phyloP scores from a whole-genome alignment of 2,329 filamentous ascomycete species.

The Phyllachora maydis region DNA sequence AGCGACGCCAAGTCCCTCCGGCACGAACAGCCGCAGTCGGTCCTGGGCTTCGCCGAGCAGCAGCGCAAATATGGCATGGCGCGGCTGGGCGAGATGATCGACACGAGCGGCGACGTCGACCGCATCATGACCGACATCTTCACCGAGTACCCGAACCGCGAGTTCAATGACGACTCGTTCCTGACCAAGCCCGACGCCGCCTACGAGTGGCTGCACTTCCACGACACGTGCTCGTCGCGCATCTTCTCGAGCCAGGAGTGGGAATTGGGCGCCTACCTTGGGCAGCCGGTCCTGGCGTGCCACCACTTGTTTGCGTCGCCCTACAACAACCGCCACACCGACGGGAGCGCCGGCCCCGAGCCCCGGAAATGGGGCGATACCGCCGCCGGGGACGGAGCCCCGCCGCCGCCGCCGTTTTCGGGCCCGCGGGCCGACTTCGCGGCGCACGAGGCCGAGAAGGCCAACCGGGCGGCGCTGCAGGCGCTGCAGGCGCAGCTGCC shows the following conservation, averaged over 20 bases:
- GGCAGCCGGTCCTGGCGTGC: conserved; percentile 71
- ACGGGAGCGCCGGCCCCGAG: conserved; percentile 18
- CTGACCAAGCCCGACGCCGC: conserved; percentile 72
- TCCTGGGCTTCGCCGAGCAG: conserved; percentile 52
- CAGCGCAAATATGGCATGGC: conserved; percentile 54
- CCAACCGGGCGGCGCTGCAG: conserved; percentile 54
- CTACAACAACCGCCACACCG: conserved; percentile 27
- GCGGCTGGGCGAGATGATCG: conserved; percentile 53
- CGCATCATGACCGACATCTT: conserved; percentile 72
- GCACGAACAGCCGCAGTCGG: conserved; percentile 32
- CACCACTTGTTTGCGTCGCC: conserved; percentile 77
- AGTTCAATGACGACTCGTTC: conserved; percentile 83
- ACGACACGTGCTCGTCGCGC: conserved; percentile 61
- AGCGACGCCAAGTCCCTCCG: conserved; percentile 14
- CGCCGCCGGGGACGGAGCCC: conserved; percentile 26
- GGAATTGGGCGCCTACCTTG: conserved; percentile 77
- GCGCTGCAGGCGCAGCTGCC: conserved; percentile 53
- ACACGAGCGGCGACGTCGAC: conserved; percentile 60
- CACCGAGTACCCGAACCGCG: conserved; percentile 62
- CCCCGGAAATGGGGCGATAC: conserved; percentile 22
- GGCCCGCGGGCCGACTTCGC: conserved; percentile 66
- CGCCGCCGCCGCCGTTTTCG: conserved; percentile 50
- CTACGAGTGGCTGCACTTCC: conserved; percentile 92
- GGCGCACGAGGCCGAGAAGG: conserved; percentile 62
- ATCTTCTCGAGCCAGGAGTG: conserved; percentile 78